Evolutionary conservation across 345 rosid genomes (phyloP), one percentile per base, ranked within the genome.

Genomic region (Toxicodendron radicans): DNA sequence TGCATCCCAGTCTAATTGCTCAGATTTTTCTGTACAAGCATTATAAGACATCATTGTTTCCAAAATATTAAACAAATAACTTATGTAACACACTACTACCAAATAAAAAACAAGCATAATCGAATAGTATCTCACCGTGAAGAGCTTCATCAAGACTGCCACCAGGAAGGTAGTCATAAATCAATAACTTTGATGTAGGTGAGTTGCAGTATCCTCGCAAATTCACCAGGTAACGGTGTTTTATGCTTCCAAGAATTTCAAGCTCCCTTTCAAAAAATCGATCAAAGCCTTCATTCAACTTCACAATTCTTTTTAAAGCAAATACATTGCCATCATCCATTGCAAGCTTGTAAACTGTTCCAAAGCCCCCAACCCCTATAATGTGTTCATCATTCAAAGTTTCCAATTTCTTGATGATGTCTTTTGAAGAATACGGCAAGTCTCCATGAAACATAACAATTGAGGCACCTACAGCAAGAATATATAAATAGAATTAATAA

Each of bases 391-490:
- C 97, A 58, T 83, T 90, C 83, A 95, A 83, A 76, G 84, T 83
- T 76, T 95, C 99, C 74, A 95, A 73, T 79, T 93, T 93, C 81
- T 88, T 95, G 53, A 95, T 91, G n/a, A 93, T 90, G 76, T 95
- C 99, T 78, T 90, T 95, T 14, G 99, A 90, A 54, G 99, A 89
- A 75, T 93, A 95, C 16, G 99, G 99, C 84, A 95, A 79, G 79
- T 95, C 98, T 76, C 98, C 99, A 76, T 95, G 97, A 80, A 95
- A 95, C 98, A 95, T 93, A 78, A 95, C 92, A 46, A 95, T 86
- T 23, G 99, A 95, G 67, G 98, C 97, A 78, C 99, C 99, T 95
- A 84, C 71, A 83, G 58, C 48, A 74, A 61, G 62, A 79, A 60
- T 59, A 54, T 38, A 20, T 32, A 8, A 71, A 71, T 9, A 70